Base-by-base conservation (phyloP, 176 grass and related monocot species). In the Phoenix dactylifera region DNA sequence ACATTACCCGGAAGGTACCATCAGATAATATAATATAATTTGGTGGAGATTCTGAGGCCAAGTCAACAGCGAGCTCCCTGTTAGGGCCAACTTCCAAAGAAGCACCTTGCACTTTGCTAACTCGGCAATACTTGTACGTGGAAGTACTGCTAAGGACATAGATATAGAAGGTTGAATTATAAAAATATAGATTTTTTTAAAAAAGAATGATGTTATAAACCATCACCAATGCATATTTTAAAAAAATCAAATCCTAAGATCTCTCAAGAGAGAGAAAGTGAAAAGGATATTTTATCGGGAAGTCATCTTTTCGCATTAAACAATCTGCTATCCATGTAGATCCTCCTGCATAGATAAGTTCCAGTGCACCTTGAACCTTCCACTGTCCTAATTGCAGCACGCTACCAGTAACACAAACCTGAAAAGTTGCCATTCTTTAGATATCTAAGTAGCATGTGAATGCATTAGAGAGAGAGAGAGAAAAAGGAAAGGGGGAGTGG, bases 201-300 rank as follows among this genome's bases (percentile, higher is more conserved):
- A 50, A 56, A 17, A 53, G 20, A 63, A 66, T 55, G 9, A 77
- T 57, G 15, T 23, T 66, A 65, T 59, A 24, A 64, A 52, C n/a
- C 17, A 66, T 64, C 18, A 48, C 22, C 18, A 66, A 65, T 50
- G 15, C 7, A 73, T 72, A 78, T 48, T 51, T 14, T 26, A 59
- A 16, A 5, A 25, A 59, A 59, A 58, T 26, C 16, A 60, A 28
- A 60, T 3, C 1, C 4, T 28, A 60, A 18, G 7, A 26, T 60
- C 15, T 32, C 26, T 17, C 16, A 14, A 3, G 17, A 9, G 17
- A 16, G 57, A 26, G 5, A 39, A 20, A 17, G 9, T 44, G 28
- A 74, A 76, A 57, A 98, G 93, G 93, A 98, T 98, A 98, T 98
- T 86, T 88, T 52, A 98, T 19, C 35, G 93, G 93, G 52, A 98